phyloP scores from a whole-genome alignment of 768 basidiomycete species.

The Inosperma sp. region DNA sequence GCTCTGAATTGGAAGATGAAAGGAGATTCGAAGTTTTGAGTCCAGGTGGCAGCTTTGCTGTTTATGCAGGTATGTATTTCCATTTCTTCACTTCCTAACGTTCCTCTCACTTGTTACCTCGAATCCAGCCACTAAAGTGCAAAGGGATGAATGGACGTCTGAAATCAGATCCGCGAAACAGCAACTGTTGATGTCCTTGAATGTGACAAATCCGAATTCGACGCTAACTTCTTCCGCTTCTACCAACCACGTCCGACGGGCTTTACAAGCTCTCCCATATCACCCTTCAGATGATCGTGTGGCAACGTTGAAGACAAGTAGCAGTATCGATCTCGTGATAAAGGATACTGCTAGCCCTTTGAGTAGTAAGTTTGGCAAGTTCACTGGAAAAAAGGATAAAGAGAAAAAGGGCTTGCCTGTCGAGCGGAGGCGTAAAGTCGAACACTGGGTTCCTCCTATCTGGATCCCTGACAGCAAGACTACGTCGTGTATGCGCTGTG shows the following conservation, averaged over 20 bases:
- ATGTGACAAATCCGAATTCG: conserved; percentile 70
- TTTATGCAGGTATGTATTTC: conserved; percentile 56
- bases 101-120: conserved; percentile 5
- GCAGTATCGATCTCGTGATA: conserved; percentile 13
- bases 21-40: conserved; percentile 68
- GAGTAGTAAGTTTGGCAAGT: conserved; percentile 7
- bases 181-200: conserved; percentile 64
- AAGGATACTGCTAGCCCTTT: conserved; percentile 6
- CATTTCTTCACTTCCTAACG: not conserved
- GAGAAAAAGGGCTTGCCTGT: conserved; percentile 13
- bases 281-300: conserved; percentile 49
- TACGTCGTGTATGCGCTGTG: conserved; percentile 83
- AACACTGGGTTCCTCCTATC: conserved; percentile 84
- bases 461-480: conserved; percentile 90
- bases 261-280: conserved; percentile 70
- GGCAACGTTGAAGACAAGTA: conserved; percentile 25
- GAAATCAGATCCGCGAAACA: conserved; percentile 68
- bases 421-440: conserved; percentile 52
- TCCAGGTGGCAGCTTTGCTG: conserved; percentile 70
- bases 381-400: conserved; percentile 16
- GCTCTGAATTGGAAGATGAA: conserved; percentile 47
- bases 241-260: conserved; percentile 68
- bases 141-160: conserved; percentile 61
- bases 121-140: conserved; percentile 44
- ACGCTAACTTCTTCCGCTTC: conserved; percentile 76